These are phyloP conservation scores for Cotoneaster glaucophyllus DNA, from an alignment of 306 rosid species.

Conservation along the genomic window DNA sequence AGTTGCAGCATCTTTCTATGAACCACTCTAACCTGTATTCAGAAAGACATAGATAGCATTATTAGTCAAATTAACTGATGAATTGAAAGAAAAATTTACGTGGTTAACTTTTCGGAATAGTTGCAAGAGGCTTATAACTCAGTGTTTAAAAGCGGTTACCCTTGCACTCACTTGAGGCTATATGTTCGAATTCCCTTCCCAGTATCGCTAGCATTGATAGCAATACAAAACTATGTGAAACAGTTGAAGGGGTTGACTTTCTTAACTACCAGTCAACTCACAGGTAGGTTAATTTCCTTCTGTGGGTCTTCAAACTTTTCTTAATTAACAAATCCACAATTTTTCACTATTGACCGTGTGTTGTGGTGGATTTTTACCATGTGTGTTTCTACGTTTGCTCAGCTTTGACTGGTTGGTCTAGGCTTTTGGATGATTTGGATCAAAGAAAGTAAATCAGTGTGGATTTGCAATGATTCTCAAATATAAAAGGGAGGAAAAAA, in stretches of 20 bases:
- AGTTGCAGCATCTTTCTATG: slow-evolving; percentile 49
- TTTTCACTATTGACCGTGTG: background rate
- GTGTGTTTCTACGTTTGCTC: background rate
- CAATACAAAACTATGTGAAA: no score
- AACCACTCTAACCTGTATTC: slow-evolving; percentile 60
- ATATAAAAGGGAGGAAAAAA: background rate
- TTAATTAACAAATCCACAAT: background rate
- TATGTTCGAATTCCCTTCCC: no score
- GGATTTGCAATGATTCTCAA: background rate
- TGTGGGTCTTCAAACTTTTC: background rate
- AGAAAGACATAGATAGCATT: background rate
- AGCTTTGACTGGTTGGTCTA: slow-evolving; percentile 35
- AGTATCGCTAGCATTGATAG: no score
- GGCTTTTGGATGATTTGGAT: background rate
- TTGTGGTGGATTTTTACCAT: background rate
- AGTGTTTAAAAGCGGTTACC: no score
- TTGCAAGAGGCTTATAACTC: background rate
- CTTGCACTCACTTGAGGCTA: no score
- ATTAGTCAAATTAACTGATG: background rate
- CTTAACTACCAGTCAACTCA: slow-evolving; percentile 7
- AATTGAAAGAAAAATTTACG: background rate
- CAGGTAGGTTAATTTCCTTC: background rate
- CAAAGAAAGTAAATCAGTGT: background rate
- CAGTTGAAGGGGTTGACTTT: background rate
- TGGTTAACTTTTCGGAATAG: background rate